Conservation (phyloP, 352 stramenopile species). For the Phytophthora megakarya region DNA sequence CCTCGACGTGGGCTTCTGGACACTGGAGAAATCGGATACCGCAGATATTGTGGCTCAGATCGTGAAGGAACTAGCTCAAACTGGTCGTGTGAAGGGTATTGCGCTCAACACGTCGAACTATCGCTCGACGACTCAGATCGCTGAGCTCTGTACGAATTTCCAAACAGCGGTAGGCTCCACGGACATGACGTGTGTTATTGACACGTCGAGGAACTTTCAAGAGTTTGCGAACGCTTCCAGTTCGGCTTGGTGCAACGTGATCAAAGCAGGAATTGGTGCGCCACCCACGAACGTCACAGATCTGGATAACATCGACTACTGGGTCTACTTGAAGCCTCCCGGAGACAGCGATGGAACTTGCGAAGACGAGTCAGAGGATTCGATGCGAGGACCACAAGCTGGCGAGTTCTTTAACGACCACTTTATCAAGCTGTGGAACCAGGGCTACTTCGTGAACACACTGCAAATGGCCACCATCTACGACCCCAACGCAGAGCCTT, state of each 20-base stretch:
- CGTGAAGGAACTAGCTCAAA: conserved; percentile 47
- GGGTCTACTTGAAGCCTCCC: conserved; percentile 70
- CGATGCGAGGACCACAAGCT: conserved; percentile 52
- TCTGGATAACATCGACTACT: conserved; percentile 64
- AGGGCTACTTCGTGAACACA: conserved; percentile 43
- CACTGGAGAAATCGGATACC: conserved; percentile 35
- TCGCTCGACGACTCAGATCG: conserved; percentile 52
- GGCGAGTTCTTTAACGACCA: conserved; percentile 67
- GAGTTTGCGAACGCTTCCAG: conserved; percentile 36
- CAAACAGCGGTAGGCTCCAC: conserved; percentile 47
- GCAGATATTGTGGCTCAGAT: conserved; percentile 38
- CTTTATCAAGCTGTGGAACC: conserved; percentile 77
- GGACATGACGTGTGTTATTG: conserved; percentile 58
- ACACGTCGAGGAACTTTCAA: conserved; percentile 74
- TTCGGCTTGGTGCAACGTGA: conserved; percentile 71
- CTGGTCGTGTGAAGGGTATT: conserved; percentile 62
- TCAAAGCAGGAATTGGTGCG: conserved; percentile 57
- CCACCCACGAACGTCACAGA: conserved; percentile 56
- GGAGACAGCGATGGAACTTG: conserved; percentile 72
- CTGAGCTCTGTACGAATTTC: conserved; percentile 57
- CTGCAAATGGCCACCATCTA: conserved; percentile 39
- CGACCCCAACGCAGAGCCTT: conserved; percentile 31
- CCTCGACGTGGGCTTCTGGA: conserved; percentile 72
- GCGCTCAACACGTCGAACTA: conserved; percentile 85
- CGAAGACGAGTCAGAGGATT: conserved; percentile 43